Conservation (phyloP, 257 asterid species). For the Solanum paucissectum region DNA sequence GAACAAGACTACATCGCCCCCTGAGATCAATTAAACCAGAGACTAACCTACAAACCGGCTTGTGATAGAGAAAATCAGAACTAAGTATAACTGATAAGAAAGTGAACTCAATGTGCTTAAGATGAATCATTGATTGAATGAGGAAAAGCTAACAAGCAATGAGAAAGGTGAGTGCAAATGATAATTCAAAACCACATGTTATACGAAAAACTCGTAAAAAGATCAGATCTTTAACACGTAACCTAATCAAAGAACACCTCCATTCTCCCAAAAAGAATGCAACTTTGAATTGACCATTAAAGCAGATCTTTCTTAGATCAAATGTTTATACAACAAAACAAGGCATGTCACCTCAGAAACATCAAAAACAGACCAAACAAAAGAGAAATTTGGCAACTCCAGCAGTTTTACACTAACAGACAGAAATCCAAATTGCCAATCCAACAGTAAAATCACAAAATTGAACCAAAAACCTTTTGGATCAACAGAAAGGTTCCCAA, state of each 20-base stretch:
- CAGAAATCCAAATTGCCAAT: not conserved
- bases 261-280: not conserved
- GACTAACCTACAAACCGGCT: not conserved
- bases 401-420: slow-evolving; percentile 7
- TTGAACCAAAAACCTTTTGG: not conserved
- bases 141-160: not conserved
- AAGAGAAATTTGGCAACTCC: slow-evolving; percentile 14
- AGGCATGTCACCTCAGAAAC: slow-evolving; percentile 14
- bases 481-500: not conserved
- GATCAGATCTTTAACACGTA: not conserved
- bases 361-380: not conserved
- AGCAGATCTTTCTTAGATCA: not conserved
- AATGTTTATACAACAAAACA: not conserved
- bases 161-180: not conserved
- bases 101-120: not conserved
- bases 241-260: not conserved
- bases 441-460: not conserved
- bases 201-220: not conserved
- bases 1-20: not conserved
- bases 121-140: not conserved
- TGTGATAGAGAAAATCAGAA: not conserved
- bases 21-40: not conserved
- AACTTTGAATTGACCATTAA: not conserved
- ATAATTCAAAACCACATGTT: not conserved
- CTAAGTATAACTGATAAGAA: not conserved